phyloP scores from a whole-genome alignment of 768 basidiomycete species.

The Hydnomerulius pinastri region DNA sequence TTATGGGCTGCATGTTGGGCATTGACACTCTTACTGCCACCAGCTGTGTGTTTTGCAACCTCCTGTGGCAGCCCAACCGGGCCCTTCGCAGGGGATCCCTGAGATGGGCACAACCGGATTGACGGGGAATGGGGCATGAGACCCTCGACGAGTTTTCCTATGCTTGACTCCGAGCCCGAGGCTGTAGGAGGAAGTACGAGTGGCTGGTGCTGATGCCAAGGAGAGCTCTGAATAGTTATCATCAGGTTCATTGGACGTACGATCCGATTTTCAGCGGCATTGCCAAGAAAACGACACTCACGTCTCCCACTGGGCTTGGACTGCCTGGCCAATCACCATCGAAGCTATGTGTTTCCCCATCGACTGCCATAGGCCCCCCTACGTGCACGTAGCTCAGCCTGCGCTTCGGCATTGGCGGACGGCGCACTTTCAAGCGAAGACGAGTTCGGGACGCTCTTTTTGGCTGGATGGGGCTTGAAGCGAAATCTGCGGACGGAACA shows the following conservation, averaged over 20 bases:
- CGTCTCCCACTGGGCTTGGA: conserved; percentile 10
- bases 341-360: neutral
- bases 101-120: conserved; percentile 19
- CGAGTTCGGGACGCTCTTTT: conserved; percentile 10
- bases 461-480: neutral
- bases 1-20: neutral
- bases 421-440: conserved; percentile 27
- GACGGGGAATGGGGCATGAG: conserved; percentile 18
- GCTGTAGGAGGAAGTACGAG: conserved; percentile 6
- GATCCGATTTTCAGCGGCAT: neutral
- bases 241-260: neutral
- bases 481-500: conserved; percentile 28
- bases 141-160: conserved; percentile 16
- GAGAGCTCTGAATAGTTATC: neutral
- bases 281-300: conserved; percentile 5
- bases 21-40: neutral
- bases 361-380: conserved; percentile 7
- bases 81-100: conserved; percentile 10
- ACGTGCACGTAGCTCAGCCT: conserved; percentile 11
- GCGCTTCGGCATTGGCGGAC: conserved; percentile 31
- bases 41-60: neutral
- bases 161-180: conserved; percentile 5
- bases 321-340: conserved; percentile 18
- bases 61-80: conserved; percentile 2
- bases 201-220: conserved; percentile 19